Evolutionary conservation across 495 filamentous ascomycete genomes (phyloP), one percentile per base, ranked within the genome.

Genomic region (Talaromyces adpressus): DNA sequence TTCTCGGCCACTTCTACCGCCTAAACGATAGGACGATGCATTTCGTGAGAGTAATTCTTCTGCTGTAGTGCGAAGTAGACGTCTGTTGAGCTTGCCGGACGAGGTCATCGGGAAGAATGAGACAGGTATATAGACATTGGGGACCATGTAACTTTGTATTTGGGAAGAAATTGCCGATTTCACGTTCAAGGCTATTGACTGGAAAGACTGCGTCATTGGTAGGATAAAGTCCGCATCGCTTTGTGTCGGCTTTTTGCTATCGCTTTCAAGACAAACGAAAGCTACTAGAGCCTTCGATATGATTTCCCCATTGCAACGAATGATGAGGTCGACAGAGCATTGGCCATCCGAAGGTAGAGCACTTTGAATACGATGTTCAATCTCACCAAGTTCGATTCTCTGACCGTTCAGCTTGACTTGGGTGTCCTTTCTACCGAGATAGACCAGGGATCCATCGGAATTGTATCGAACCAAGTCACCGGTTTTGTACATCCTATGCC

Each of bases 81-180:
- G 69, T 23, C 52, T 73, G 69, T 72, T 72, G 11, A 81, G 77
- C 68, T 87, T 88, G 6, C 83, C 82, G 16, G 79, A 80, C 0
- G 77, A 67, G 6, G 80, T 72, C 2, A 84, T 68, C 0, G 86
- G 87, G 64, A 87, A 75, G 20, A 75, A 67, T 12, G 73, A 70
- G 3, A 87, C 71, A 2, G 84, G 84, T 45, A 89, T 79, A 27
- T 84, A 88, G 2, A 79, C 75, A 23, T 79, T 77, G 12, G 87
- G 87, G 9, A 88, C 75, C 81, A 87, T 87, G 67, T 81, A 83
- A 25, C 59, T 57, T 14, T 79, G 72, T 18, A 77, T 64, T 2
- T 59, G 57, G 29, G 62, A 68, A 1, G 63, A 64, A 22, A 82
- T 63, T 16, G 63, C 29, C 0, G 69, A 56, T 36, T 69, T 63